Percentiles rank a stretch among this genome's conserved stretches.
Conservation (phyloP, 1,139 yeast species). For the Yamadazyma aaseri region DNA sequence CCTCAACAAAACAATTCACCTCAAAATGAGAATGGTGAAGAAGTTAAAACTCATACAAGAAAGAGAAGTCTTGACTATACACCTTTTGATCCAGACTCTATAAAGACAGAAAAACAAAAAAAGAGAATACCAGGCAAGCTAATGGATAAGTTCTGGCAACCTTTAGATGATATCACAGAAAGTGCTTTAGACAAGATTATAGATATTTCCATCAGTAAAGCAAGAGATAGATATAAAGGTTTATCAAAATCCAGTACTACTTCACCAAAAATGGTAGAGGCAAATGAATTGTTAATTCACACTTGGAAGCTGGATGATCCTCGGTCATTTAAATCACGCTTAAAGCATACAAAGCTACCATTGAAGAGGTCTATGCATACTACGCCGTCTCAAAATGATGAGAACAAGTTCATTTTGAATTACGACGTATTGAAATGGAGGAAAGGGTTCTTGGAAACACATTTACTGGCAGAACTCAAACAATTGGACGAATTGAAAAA, state of each 20-base stretch:
- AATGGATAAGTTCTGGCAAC: constrained; percentile 38
- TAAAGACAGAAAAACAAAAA: constrained; percentile 17
- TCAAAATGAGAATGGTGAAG: neutral
- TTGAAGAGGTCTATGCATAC: constrained; percentile 21
- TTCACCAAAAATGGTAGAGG: constrained; percentile 20
- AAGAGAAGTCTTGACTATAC: neutral
- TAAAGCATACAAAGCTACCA: constrained; percentile 37
- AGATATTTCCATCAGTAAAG: constrained; percentile 28
- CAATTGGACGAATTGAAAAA: constrained; percentile 36
- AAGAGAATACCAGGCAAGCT: constrained; percentile 28
- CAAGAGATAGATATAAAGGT: constrained; percentile 27
- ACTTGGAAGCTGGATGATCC: constrained; percentile 30
- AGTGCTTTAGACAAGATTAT: constrained; percentile 29
- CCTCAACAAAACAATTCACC: no score
- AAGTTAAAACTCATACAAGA: neutral
- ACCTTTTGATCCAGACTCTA: constrained; percentile 17
- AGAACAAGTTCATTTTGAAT: constrained; percentile 23
- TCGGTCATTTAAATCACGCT: constrained; percentile 32
- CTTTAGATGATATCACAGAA: constrained; percentile 21
- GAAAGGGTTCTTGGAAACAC: constrained; percentile 35
- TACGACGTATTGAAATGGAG: constrained; percentile 31
- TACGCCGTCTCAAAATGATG: constrained; percentile 16
- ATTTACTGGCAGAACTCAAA: constrained; percentile 41
- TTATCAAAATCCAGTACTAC: neutral
- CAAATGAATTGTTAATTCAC: constrained; percentile 28